A percentile compares a stretch with the other conserved stretches of the same genome.
These are phyloP conservation scores for Aspergillus cavernicola DNA, from an alignment of 495 filamentous ascomycete species.

Conservation along the genomic window DNA sequence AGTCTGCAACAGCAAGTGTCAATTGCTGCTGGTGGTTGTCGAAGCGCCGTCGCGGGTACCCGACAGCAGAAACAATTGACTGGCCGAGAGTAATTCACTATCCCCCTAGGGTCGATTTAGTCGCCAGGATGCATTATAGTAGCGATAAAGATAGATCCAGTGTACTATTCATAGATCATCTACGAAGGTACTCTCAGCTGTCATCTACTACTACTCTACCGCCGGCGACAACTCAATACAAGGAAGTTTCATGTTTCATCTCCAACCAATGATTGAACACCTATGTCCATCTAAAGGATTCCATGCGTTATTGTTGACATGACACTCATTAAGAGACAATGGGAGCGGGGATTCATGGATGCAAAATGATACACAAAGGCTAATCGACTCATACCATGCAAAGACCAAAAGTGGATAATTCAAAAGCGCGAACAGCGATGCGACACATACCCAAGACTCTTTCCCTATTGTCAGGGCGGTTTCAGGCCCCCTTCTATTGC, in stretches of 20 bases:
- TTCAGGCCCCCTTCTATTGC: slow-evolving; percentile 31
- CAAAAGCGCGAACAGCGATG: slow-evolving; percentile 11
- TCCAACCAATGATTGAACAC: slow-evolving; percentile 15
- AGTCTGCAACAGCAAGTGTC: neutral
- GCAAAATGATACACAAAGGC: slow-evolving; percentile 9
- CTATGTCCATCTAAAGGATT: too few species aligned
- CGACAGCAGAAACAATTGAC: neutral
- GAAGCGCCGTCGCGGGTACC: slow-evolving; percentile 13
- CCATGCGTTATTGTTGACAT: slow-evolving; percentile 11
- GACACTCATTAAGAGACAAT: slow-evolving; percentile 12
- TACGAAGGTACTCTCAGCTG: neutral
- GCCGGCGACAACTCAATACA: too few species aligned
- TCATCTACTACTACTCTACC: too few species aligned
- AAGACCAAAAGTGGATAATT: slow-evolving; percentile 7
- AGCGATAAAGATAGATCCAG: slow-evolving; percentile 2
- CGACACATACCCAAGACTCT: slow-evolving; percentile 7
- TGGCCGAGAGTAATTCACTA: slow-evolving; percentile 3
- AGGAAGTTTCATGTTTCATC: slow-evolving; percentile 3
- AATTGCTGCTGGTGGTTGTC: slow-evolving; percentile 3
- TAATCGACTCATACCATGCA: slow-evolving; percentile 16
- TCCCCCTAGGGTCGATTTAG: neutral
- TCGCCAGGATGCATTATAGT: neutral
- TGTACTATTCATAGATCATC: slow-evolving; percentile 7
- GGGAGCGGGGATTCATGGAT: slow-evolving; percentile 15
- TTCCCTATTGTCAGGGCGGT: slow-evolving; percentile 30